Base-by-base conservation (phyloP, 805 yeast genomes). In the Tetrapisispora namnaoensis region DNA sequence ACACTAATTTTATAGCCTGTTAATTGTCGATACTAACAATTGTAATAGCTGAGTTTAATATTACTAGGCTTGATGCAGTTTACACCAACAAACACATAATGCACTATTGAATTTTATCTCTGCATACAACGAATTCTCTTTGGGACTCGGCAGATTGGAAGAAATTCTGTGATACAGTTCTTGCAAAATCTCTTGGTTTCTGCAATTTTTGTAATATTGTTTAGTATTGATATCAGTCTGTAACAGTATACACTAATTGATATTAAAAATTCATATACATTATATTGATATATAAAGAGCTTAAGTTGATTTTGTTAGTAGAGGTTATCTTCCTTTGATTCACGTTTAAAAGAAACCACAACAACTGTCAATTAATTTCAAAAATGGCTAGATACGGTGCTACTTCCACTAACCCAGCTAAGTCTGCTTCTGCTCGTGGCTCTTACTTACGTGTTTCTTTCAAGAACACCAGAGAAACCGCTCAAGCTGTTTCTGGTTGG, bases 381-480 rank as follows among this genome's bases (percentile, higher is more conserved):
- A 68, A 68, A 82, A 93, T 93, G 98, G 88, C 90, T 80, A 93
- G 99, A 80, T 93, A 93, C 98, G 95, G 90, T 81, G 93, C 95
- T 75, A 83, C 88, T 70, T 88, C 99, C 73, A 89, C 95, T 70
- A 90, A 93, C 90, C 97, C 99, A 79, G 93, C 96, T 74, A 88
- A 89, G 81, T 86, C 96, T 68, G 98, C 97, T 70, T 85, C 96
- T 72, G 95, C 99, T 72, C 95, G 98, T 76, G 98, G 98, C 72
- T 87, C 98, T 54, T 90, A 89, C 90, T 82, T 93, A 76, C 91
- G 99, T 79, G 96, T 88, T 66, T 93, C 99, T 62, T 93, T 76
- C 96, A 93, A 93, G 90, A 93, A 93, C 91, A 93, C 99, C 79
- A 88, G 96, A 77, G 99, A 91, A 78, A 85, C 98, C 64, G 97